Base-by-base conservation (phyloP, 805 yeast species). In the Peterozyma toletana region DNA sequence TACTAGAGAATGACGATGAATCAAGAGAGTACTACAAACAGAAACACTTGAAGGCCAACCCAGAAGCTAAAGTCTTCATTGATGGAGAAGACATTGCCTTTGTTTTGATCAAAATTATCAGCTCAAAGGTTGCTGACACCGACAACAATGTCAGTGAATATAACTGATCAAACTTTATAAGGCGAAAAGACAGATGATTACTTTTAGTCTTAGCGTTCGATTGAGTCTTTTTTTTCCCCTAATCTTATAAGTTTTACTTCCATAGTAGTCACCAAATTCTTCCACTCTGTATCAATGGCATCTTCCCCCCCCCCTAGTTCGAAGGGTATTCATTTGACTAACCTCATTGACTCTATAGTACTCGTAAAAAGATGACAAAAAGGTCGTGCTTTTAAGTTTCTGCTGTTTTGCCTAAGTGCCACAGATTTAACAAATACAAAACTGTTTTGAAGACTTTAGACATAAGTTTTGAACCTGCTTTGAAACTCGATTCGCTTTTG, bases 51-150 rank as follows among this genome's bases (percentile, higher is more conserved):
- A 73, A 74, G 47, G 75, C 76, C 45, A 78, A 81, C 50, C 83
- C 87, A 30, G 80, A 79, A 48, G 95, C 90, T 11, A 71, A 75
- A 45, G 73, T 77, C 17, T 91, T 83, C 57, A 77, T 86, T 45
- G 73, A 67, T 35, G 76, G 78, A 42, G 84, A 77, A 13, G 77
- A 82, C 44, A 77, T 76, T 43, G 83, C 83, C 1, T 71, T 87
- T 42, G 70, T 89, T 15, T 68, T 84, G 47, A 79, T 88, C 35
- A 71, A 73, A 54, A 70, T 90, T 37, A 72, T 71, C 38, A 72
- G 76, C 35, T 89, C 88, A 21, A 83, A 83, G 54, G 85, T 89
- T 18, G 86, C 95, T 11, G 96, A 90, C 55, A 73, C 78, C 9
- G 78, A 83, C 39, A 80, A 85, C 59, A 80, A 83, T 51, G 70